These are phyloP conservation scores for Backusella liffmaniae DNA, from an alignment of 192 early-diverging fungal genomes.

Conservation along the genomic window DNA sequence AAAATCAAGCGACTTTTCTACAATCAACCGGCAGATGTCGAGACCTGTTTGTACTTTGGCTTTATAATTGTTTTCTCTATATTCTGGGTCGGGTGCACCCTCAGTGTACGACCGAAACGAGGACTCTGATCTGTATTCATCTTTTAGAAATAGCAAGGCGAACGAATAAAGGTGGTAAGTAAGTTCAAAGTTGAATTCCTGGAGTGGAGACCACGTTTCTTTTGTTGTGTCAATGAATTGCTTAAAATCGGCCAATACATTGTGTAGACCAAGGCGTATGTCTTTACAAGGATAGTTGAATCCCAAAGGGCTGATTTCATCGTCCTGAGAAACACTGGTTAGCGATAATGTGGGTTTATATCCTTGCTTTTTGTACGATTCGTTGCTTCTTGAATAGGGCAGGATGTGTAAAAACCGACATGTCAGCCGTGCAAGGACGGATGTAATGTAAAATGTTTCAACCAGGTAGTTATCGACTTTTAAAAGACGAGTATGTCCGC, in stretches of 20 bases:
- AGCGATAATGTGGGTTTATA: not conserved
- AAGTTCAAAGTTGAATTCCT: not conserved
- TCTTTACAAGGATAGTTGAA: not conserved
- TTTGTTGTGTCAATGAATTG: not conserved
- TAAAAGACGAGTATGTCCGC: slow-evolving; percentile 5
- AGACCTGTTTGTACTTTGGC: not conserved
- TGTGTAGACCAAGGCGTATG: not conserved
- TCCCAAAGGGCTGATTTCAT: not conserved
- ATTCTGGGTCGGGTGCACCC: not conserved
- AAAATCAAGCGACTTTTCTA: not conserved
- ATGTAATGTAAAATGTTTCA: slow-evolving; percentile 11
- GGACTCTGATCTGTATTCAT: not conserved
- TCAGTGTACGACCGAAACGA: not conserved
- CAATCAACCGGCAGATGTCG: not conserved
- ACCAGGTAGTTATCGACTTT: slow-evolving; percentile 8
- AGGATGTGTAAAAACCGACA: not conserved
- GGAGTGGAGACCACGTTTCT: not conserved
- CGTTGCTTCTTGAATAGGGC: not conserved
- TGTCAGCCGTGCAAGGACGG: not conserved
- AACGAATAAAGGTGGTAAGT: not conserved
- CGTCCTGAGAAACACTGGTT: not conserved
- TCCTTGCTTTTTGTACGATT: not conserved
- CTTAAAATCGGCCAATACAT: not conserved
- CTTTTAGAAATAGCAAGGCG: not conserved
- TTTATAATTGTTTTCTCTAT: not conserved